Evolutionary conservation across 2,329 filamentous ascomycete genomes (phyloP).

Genomic region (Emericellopsis cladophorae): DNA sequence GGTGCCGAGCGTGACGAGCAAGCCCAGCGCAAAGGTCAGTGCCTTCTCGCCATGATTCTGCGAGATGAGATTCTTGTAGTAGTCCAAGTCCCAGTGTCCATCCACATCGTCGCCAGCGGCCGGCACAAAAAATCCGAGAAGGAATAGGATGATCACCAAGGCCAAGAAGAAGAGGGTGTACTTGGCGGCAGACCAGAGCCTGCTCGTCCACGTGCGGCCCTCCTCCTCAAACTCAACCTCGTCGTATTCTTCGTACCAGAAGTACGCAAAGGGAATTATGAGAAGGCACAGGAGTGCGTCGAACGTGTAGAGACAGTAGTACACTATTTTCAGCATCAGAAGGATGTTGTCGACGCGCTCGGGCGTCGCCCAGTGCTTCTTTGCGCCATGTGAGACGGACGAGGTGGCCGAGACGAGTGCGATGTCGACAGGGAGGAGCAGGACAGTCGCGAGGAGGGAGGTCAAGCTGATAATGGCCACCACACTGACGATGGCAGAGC

Average conservation of each 20-base stretch:
- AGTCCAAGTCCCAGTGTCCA: conserved; percentile 71
- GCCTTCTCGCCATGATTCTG: conserved; percentile 82
- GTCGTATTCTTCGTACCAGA: conserved; percentile 96
- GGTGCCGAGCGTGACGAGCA: conserved; percentile 80
- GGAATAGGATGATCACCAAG: conserved; percentile 70
- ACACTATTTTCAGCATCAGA: conserved; percentile 72
- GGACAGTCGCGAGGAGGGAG: conserved; percentile 76
- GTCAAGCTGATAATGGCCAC: conserved; percentile 83
- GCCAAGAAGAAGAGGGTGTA: conserved; percentile 80
- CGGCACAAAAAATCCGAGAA: conserved; percentile 90
- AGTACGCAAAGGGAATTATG: conserved; percentile 91
- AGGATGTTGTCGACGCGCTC: conserved; percentile 67
- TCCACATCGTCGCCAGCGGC: conserved; percentile 55
- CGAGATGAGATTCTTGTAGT: conserved; percentile 72
- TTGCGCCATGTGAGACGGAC: conserved; percentile 59
- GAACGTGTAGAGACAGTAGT: conserved; percentile 85
- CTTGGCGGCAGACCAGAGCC: conserved; percentile 75
- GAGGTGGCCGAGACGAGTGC: conserved; percentile 86
- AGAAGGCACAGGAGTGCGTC: conserved; percentile 83
- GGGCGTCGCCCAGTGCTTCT: conserved; percentile 92
- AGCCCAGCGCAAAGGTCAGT: conserved; percentile 75
- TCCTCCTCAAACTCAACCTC: conserved; percentile 81
- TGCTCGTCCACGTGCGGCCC: conserved; percentile 54
- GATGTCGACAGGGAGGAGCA: conserved; percentile 89
- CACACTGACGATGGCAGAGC: conserved; percentile 67